Conservation (phyloP, 2,329 filamentous ascomycete species). For the Epichloe coenophiala region DNA sequence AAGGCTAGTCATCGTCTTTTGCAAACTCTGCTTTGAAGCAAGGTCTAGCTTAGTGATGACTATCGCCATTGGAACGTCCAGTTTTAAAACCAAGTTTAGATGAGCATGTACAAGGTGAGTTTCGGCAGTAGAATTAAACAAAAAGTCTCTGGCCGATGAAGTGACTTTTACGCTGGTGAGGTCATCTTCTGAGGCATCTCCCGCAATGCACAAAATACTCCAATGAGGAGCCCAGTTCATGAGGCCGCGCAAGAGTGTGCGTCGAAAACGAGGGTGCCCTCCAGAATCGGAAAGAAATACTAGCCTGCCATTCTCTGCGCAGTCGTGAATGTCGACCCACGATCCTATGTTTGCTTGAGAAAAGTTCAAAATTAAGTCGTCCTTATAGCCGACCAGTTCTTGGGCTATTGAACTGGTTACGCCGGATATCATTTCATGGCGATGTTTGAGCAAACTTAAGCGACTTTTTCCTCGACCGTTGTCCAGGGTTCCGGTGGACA, state of each 20-base stretch:
- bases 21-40: slow-evolving; percentile 58
- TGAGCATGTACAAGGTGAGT: slow-evolving; percentile 67
- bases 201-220: slow-evolving; percentile 76
- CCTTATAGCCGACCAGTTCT: slow-evolving; percentile 76
- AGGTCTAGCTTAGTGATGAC: slow-evolving; percentile 86
- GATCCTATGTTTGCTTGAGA: slow-evolving; percentile 75
- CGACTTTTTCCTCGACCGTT: slow-evolving; percentile 87
- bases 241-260: slow-evolving; percentile 80
- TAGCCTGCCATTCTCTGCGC: slow-evolving; percentile 57
- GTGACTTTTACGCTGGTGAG: slow-evolving; percentile 24
- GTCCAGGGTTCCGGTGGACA: slow-evolving; percentile 78
- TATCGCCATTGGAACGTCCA: slow-evolving; percentile 65
- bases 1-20: slow-evolving; percentile 57
- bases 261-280: slow-evolving; percentile 75
- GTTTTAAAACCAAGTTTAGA: slow-evolving; percentile 69
- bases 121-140: slow-evolving; percentile 38
- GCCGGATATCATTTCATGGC: slow-evolving; percentile 83
- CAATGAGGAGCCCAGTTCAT: slow-evolving; percentile 94
- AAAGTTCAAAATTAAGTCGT: slow-evolving; percentile 59
- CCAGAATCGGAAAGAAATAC: slow-evolving; percentile 88
- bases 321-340: slow-evolving; percentile 87
- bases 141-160: slow-evolving; percentile 34
- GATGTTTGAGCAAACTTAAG: slow-evolving; percentile 77
- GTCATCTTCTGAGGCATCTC: slow-evolving; percentile 49
- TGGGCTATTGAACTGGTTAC: slow-evolving; percentile 91